phyloP scores from a whole-genome alignment of 129 eudicot genomes.

The Arctium minus region DNA sequence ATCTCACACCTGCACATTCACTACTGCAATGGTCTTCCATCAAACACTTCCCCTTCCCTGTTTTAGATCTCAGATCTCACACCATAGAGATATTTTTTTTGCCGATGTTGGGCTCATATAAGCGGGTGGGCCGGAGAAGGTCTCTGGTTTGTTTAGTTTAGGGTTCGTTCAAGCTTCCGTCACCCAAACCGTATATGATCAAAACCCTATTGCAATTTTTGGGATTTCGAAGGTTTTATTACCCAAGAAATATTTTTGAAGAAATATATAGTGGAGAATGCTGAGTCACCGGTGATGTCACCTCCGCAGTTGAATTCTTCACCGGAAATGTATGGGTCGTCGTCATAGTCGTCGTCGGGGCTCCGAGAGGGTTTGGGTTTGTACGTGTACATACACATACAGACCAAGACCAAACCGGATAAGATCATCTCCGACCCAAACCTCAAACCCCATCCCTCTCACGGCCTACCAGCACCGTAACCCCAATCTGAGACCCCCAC shows the following conservation, averaged over 20 bases:
- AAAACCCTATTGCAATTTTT: slow-evolving; percentile 86
- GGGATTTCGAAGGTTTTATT: slow-evolving; percentile 79
- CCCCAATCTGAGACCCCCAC: no score
- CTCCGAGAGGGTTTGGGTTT: slow-evolving; percentile 26
- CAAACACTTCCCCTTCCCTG: no score
- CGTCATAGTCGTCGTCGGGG: slow-evolving; percentile 47
- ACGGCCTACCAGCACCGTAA: no score
- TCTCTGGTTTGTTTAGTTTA: slow-evolving; percentile 26
- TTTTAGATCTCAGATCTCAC: no score
- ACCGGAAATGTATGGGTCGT: slow-evolving; percentile 32
- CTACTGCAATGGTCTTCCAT: no score
- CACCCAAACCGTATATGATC: slow-evolving; percentile 84
- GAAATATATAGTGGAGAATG: slow-evolving; percentile 20
- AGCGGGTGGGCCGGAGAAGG: no score
- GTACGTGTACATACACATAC: not conserved
- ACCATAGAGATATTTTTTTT: no score
- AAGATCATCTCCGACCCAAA: no score
- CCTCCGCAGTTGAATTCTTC: slow-evolving; percentile 29
- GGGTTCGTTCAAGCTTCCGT: slow-evolving; percentile 66
- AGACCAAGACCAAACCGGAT: no score
- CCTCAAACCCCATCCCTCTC: no score
- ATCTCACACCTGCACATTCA: no score
- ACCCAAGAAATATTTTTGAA: slow-evolving; percentile 75
- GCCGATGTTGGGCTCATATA: no score
- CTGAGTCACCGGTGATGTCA: slow-evolving; percentile 42